Evolutionary conservation across 768 basidiomycete genomes (phyloP), one percentile per base, ranked within the genome.

Genomic region (Hydnomerulius pinastri): DNA sequence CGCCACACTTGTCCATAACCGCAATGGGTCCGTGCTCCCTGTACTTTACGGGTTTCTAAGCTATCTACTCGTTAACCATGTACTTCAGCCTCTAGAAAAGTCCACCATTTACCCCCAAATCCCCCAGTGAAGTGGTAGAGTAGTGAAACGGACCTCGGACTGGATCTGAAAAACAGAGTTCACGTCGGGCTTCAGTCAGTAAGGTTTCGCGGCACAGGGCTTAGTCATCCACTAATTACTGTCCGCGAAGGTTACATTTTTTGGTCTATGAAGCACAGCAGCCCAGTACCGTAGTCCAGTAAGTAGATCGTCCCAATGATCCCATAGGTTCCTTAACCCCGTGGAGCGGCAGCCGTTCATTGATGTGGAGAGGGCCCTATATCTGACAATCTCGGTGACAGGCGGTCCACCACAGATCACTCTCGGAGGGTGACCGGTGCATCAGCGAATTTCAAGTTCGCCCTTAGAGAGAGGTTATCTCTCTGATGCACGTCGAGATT

Each of bases 231-330:
- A 37, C 12, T 47, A 63, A 61, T 63, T 43, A 55, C 55, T 55
- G 62, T 64, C 61, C 58, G 58, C 58, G 62, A 62, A 63, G 55
- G 62, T 58, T 60, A n/a, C 18, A 20, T n/a, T 11, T 18, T 23
- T 21, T 8, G 4, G 36, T 18, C n/a, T 21, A 18, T 17, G 36
- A 37, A 30, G 13, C 29, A 30, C 29, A 30, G 29, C 29, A 8
- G 29, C 29, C 13, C 7, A 88, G 86, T 66, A 81, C 85, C 2
- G 29, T 13, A 13, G 29, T 30, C 29, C 36, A 37, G 17, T 12
- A 30, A 30, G 7, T 30, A 83, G 15, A 33, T 33, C 32, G 32
- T 32, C 7, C 32, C 32, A 32, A n/a, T n/a, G n/a, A n/a, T n/a
- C n/a, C n/a, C n/a, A n/a, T n/a, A n/a, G n/a, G n/a, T n/a, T n/a